Percentiles rank a stretch among this genome's conserved stretches.
Conservation (phyloP, 2,329 filamentous ascomycete genomes). For the Pseudonectria buxi region DNA sequence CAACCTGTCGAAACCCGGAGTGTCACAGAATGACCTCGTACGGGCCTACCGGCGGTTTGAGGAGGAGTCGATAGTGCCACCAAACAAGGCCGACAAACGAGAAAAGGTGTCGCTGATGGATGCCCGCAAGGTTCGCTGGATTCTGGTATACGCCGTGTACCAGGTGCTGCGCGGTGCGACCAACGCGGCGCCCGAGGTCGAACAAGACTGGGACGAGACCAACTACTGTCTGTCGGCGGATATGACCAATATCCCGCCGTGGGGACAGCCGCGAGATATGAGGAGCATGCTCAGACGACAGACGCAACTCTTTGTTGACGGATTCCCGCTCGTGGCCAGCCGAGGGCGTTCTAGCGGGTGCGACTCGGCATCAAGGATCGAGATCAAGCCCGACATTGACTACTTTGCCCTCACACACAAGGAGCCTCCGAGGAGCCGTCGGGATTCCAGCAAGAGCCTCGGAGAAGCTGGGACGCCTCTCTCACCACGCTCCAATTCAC, state of each 20-base stretch:
- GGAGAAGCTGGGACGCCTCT: slow-evolving; percentile 13
- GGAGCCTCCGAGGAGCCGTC: slow-evolving; percentile 6
- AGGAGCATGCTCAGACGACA: slow-evolving; percentile 23
- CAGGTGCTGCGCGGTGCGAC: slow-evolving; percentile 65
- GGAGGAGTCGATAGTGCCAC: slow-evolving; percentile 43
- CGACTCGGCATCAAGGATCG: slow-evolving; percentile 19
- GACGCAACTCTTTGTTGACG: slow-evolving; percentile 17
- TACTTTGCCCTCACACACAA: slow-evolving; percentile 42
- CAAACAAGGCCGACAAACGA: slow-evolving; percentile 46
- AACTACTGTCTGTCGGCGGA: slow-evolving; percentile 50
- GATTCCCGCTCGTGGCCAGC: slow-evolving; percentile 6
- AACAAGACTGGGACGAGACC: slow-evolving; percentile 44
- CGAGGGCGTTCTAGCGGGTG: slow-evolving; percentile 5
- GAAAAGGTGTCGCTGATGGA: slow-evolving; percentile 53
- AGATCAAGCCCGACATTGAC: slow-evolving; percentile 51
- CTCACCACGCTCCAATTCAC: slow-evolving; percentile 23
- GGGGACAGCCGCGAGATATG: slow-evolving; percentile 30
- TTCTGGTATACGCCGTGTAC: slow-evolving; percentile 65
- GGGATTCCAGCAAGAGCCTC: slow-evolving; percentile 4
- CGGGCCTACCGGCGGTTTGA: slow-evolving; percentile 66
- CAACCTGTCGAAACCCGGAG: slow-evolving; percentile 33
- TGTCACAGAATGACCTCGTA: slow-evolving; percentile 51
- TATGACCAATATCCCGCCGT: slow-evolving; percentile 37
- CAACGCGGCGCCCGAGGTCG: slow-evolving; percentile 52
- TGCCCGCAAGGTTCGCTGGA: slow-evolving; percentile 71